Conservation (phyloP, 371 early-diverging fungal genomes). For the Actinomortierella wolfii region DNA sequence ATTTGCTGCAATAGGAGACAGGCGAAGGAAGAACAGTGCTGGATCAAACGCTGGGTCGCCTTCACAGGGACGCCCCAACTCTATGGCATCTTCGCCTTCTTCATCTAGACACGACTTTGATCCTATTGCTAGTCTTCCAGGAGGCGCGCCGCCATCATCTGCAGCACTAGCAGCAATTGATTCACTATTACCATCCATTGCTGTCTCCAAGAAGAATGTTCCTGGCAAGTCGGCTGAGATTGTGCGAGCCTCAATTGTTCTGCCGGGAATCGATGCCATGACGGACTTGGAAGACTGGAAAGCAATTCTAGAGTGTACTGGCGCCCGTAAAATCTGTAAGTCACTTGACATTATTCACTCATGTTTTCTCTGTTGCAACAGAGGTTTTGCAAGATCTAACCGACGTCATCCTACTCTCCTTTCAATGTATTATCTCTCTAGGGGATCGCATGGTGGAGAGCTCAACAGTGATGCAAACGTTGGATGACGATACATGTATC, state of each 20-base stretch:
- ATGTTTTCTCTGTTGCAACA: not conserved
- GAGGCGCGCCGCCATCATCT: constrained; percentile 26
- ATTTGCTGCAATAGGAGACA: too few relatives aligned
- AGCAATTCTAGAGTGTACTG: constrained; percentile 45
- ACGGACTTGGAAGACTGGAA: constrained; percentile 49
- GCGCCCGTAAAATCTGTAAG: constrained; percentile 46
- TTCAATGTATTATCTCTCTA: constrained; percentile 4
- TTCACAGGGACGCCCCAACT: too few relatives aligned
- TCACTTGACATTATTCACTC: not conserved
- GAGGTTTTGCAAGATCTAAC: constrained; percentile 2
- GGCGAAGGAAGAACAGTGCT: too few relatives aligned
- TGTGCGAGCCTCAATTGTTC: constrained; percentile 39
- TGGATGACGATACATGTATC: constrained; percentile 47
- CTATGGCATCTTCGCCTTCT: too few relatives aligned
- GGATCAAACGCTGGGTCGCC: too few relatives aligned
- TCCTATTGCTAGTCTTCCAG: constrained; percentile 12
- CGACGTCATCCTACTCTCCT: constrained; percentile 1
- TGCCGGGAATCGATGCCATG: constrained; percentile 46
- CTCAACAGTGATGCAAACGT: constrained; percentile 42
- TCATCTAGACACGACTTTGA: constrained; percentile 17
- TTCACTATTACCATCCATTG: constrained; percentile 33
- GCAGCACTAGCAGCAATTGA: constrained; percentile 45
- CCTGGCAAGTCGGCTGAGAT: constrained; percentile 49
- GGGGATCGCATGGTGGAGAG: constrained; percentile 50
- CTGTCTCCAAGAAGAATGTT: constrained; percentile 44